Percentiles rank a stretch among this genome's conserved stretches.
phyloP scores from a whole-genome alignment of 78 protist species.

The Cavenderia fasciculata region DNA sequence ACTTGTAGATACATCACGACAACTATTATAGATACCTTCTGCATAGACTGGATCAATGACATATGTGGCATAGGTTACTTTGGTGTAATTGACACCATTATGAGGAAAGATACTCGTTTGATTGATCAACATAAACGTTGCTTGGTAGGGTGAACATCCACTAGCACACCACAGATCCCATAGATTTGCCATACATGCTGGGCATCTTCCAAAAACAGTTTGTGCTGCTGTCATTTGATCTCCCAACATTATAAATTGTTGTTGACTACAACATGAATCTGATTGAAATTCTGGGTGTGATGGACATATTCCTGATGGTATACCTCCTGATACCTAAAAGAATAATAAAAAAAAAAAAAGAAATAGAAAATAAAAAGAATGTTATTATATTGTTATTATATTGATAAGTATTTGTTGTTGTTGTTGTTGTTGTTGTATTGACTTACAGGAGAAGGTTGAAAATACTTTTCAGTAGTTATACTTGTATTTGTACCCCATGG shows the following conservation, averaged over 20 bases:
- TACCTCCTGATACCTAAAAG: no score
- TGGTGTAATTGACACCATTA: no score
- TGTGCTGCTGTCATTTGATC: not conserved
- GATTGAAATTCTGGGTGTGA: not conserved
- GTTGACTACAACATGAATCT: not conserved
- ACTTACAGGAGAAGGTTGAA: no score
- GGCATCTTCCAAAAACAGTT: not conserved
- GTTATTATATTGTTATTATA: no score
- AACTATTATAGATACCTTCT: slow-evolving; percentile 6
- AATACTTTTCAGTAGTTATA: no score
- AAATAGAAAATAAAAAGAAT: no score
- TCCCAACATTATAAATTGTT: not conserved
- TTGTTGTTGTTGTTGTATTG: no score
- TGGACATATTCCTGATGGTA: slow-evolving; percentile 10
- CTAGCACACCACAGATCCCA: slow-evolving; percentile 23
- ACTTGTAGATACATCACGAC: not conserved
- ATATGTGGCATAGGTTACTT: no score
- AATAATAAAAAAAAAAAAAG: no score
- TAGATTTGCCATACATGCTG: slow-evolving; percentile 2
- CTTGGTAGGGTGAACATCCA: slow-evolving; percentile 24
- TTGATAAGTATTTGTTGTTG: no score
- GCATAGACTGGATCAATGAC: not conserved
- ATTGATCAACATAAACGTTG: not conserved
- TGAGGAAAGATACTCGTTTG: not conserved
- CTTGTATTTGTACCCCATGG: no score